Percentiles rank a stretch among this genome's conserved stretches.
These are phyloP conservation scores for Metschnikowia drakensbergensis DNA, from an alignment of 805 yeast genomes.

Conservation along the genomic window DNA sequence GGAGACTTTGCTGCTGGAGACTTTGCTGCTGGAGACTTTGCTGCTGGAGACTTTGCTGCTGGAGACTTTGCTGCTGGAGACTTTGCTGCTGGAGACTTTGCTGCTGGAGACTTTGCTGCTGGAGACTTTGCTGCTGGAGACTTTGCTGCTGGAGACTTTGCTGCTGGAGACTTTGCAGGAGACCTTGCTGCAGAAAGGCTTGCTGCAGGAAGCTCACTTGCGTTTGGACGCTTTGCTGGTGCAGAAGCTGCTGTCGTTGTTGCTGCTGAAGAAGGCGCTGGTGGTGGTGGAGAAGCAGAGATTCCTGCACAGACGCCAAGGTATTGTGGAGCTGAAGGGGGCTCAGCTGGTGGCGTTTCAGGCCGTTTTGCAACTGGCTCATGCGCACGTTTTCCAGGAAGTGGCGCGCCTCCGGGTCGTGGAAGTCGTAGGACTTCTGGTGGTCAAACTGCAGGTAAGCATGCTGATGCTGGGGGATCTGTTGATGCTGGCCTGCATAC, in stretches of 20 bases:
- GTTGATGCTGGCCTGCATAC: slow-evolving; percentile 8
- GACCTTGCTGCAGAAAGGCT: not conserved
- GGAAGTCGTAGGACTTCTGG: slow-evolving; percentile 5
- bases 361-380: slow-evolving; percentile 1
- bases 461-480: slow-evolving; percentile 4
- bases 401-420: slow-evolving; percentile 6
- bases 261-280: slow-evolving; percentile 9
- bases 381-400: slow-evolving; percentile 5
- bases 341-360: not conserved
- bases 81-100: not conserved
- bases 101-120: not conserved
- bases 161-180: not conserved
- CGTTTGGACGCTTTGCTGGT: slow-evolving; percentile 1
- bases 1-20: slow-evolving; percentile 10
- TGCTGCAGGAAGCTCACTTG: slow-evolving; percentile 10
- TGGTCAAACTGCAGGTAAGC: slow-evolving; percentile 1
- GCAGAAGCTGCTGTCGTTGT: slow-evolving; percentile 7
- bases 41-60: slow-evolving; percentile 6
- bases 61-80: slow-evolving; percentile 6
- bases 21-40: slow-evolving; percentile 7
- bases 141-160: not conserved
- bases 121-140: not conserved
- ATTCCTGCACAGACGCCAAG: slow-evolving; percentile 5
- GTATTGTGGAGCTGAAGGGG: slow-evolving; percentile 1
- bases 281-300: slow-evolving; percentile 10